A percentile compares a stretch with the other conserved stretches of the same genome.
These are phyloP conservation scores for Eleusine indica DNA, from an alignment of 176 grass and related monocot species.

Conservation along the genomic window DNA sequence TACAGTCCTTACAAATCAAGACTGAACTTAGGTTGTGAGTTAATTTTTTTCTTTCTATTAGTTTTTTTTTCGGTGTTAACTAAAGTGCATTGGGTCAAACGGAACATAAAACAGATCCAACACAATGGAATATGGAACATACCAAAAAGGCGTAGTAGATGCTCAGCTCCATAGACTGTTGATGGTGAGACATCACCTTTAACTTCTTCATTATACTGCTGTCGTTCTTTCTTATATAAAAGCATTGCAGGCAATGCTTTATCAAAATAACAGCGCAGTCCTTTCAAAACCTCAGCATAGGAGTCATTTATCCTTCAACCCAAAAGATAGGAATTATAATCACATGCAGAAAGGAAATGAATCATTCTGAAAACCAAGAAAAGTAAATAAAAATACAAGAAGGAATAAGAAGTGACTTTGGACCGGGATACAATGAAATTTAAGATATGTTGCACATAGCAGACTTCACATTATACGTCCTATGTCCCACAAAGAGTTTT, in stretches of 20 bases:
- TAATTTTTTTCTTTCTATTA: no score
- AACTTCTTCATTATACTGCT: constrained; percentile 78
- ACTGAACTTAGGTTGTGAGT: no score
- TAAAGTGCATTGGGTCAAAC: background rate
- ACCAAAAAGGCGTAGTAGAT: constrained; percentile 96
- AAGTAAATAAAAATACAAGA: constrained; percentile 20
- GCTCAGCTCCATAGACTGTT: constrained; percentile 95
- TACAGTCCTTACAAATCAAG: no score
- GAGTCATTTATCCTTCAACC: constrained; percentile 81
- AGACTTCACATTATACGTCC: background rate
- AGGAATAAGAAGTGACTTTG: background rate
- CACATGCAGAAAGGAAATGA: background rate
- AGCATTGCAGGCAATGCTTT: constrained; percentile 94
- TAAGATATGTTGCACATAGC: constrained; percentile 11
- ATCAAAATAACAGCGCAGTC: constrained; percentile 92
- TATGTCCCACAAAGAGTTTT: no score
- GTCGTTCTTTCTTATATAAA: constrained; percentile 88
- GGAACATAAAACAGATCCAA: constrained; percentile 22
- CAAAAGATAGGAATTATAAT: constrained; percentile 33
- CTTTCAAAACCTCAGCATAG: constrained; percentile 84
- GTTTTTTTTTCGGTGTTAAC: no score
- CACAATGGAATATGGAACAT: constrained; percentile 47
- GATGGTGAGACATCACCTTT: constrained; percentile 69
- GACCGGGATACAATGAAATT: background rate
- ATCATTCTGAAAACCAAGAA: constrained; percentile 8